Conservation (phyloP, 2,329 filamentous ascomycete species). For the Penicillium sp. region DNA sequence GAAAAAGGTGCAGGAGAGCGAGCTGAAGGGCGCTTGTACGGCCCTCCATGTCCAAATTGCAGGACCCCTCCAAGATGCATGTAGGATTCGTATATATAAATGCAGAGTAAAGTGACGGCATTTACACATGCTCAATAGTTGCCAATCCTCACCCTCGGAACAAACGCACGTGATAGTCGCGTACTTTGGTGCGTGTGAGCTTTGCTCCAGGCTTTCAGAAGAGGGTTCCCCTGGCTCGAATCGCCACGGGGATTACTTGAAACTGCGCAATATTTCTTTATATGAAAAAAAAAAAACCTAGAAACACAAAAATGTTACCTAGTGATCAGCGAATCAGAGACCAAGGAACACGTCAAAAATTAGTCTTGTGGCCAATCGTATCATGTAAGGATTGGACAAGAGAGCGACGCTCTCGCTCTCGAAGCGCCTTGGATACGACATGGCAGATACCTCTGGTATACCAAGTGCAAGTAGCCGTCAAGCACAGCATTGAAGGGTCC, state of each 20-base stretch:
- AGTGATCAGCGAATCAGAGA: slow-evolving; percentile 13
- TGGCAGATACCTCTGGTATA: not conserved
- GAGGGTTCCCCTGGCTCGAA: slow-evolving; percentile 6
- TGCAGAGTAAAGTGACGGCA: not conserved
- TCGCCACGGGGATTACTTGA: slow-evolving; percentile 1
- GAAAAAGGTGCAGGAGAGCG: not conserved
- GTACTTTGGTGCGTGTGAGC: slow-evolving; percentile 4
- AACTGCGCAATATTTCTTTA: not conserved
- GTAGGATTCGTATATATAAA: not conserved
- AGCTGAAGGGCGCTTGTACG: not conserved
- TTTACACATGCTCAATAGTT: not conserved
- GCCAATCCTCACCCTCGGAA: slow-evolving; percentile 4
- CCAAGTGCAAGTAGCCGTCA: slow-evolving; percentile 28
- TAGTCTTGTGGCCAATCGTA: slow-evolving; percentile 16
- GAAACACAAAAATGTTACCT: not conserved
- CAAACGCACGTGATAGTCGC: slow-evolving; percentile 3
- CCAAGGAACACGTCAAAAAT: slow-evolving; percentile 9
- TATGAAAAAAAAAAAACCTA: not conserved
- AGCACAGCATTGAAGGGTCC: slow-evolving; percentile 9
- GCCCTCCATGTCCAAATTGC: not conserved
- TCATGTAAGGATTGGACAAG: not conserved
- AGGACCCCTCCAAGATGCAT: not conserved
- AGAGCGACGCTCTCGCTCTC: slow-evolving; percentile 2
- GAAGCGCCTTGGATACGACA: slow-evolving; percentile 15
- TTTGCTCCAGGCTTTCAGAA: slow-evolving; percentile 2